Evolutionary conservation across 345 rosid genomes (phyloP).

Genomic region (Populus alba): DNA sequence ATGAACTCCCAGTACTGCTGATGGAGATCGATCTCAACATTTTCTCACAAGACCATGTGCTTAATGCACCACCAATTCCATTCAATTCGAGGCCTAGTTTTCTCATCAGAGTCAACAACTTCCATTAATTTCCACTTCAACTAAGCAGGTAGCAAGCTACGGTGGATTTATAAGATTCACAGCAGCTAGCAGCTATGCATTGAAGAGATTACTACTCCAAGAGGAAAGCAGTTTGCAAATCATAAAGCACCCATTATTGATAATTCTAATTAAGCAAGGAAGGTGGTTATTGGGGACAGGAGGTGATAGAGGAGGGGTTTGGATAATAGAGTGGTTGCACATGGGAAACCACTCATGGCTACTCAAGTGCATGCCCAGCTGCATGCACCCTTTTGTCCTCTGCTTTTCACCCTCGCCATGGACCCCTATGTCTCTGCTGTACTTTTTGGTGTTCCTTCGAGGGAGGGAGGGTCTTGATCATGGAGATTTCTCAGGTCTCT

Average conservation of each 20-base stretch:
- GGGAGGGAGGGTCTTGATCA: not conserved
- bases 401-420: conserved; percentile 32
- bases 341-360: conserved; percentile 58
- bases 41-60: too few species aligned
- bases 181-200: not conserved
- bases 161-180: not conserved
- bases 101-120: not conserved
- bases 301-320: not conserved
- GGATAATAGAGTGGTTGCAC: conserved; percentile 42
- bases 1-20: too few species aligned
- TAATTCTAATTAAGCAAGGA: not conserved
- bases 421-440: conserved; percentile 38
- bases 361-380: conserved; percentile 46
- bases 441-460: not conserved
- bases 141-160: conserved; percentile 3
- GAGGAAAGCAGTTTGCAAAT: too few species aligned
- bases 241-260: too few species aligned
- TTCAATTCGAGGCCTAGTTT: not conserved
- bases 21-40: too few species aligned
- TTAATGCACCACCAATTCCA: too few species aligned
- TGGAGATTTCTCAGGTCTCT: not conserved
- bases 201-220: not conserved
- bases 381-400: conserved; percentile 35
- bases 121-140: not conserved
- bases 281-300: not conserved